These are phyloP conservation scores for Fusarium nisikadoi DNA, from an alignment of 2,329 filamentous ascomycete genomes.

Conservation along the genomic window DNA sequence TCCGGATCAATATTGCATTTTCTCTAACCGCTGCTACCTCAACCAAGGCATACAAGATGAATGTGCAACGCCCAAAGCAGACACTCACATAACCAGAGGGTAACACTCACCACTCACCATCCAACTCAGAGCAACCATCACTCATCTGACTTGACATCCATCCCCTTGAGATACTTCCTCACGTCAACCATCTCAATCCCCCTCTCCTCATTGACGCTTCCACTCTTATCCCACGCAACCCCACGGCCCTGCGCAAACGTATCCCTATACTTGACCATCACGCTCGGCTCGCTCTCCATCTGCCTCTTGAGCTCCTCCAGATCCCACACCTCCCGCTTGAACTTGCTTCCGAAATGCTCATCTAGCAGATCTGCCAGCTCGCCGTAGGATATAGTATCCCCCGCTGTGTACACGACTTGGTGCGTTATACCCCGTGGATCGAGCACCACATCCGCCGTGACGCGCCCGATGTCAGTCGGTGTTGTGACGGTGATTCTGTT, in stretches of 20 bases:
- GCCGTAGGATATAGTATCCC: slow-evolving; percentile 70
- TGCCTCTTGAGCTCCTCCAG: slow-evolving; percentile 56
- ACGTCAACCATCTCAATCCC: slow-evolving; percentile 59
- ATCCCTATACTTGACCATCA: slow-evolving; percentile 68
- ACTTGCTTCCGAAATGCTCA: slow-evolving; percentile 49
- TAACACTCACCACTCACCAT: neutral
- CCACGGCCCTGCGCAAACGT: slow-evolving; percentile 70
- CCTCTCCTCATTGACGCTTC: slow-evolving; percentile 63
- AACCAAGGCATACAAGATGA: neutral
- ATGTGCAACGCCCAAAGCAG: neutral
- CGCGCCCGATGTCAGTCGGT: slow-evolving; percentile 70
- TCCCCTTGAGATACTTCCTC: slow-evolving; percentile 50
- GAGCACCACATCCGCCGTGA: slow-evolving; percentile 67
- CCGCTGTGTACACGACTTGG: slow-evolving; percentile 67
- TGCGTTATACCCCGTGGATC: slow-evolving; percentile 49
- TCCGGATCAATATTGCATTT: neutral
- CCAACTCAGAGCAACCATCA: neutral
- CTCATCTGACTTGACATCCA: slow-evolving; percentile 29
- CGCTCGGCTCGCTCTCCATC: slow-evolving; percentile 59
- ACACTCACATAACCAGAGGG: neutral
- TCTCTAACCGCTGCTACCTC: neutral
- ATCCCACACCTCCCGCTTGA: slow-evolving; percentile 63
- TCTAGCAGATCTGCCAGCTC: slow-evolving; percentile 65
- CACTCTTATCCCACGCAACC: slow-evolving; percentile 65
- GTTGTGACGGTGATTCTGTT: slow-evolving; percentile 71